Evolutionary conservation across 208 protist genomes (phyloP).

Genomic region (Strigomonas culicis): DNA sequence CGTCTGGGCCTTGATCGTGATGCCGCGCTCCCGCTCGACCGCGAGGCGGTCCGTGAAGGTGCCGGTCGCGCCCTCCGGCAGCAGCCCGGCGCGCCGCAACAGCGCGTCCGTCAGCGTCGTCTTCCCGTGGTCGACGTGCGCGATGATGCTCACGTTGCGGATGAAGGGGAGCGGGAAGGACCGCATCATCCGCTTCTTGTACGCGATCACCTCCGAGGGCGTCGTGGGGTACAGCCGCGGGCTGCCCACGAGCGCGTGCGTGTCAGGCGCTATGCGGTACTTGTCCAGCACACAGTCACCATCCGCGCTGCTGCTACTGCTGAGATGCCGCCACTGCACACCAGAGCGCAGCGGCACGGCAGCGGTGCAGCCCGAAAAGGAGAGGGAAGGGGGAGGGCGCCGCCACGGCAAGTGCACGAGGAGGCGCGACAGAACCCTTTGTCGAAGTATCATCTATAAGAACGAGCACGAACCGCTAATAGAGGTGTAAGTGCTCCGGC

Average conservation of each 20-base stretch:
- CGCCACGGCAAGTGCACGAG: no score
- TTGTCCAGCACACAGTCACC: conserved; percentile 4
- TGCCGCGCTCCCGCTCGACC: conserved; percentile 95
- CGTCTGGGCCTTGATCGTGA: conserved; percentile 96
- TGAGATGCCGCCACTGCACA: neutral
- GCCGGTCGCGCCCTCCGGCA: conserved; percentile 60
- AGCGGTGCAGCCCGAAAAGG: no score
- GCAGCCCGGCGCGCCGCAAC: conserved; percentile 71
- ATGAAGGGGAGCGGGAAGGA: conserved; percentile 59
- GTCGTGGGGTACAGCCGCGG: conserved; percentile 28
- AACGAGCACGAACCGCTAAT: no score
- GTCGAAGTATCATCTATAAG: no score
- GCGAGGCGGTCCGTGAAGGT: conserved; percentile 92
- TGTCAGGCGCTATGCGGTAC: conserved; percentile 31
- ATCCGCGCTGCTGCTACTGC: neutral
- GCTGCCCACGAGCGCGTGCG: conserved; percentile 20
- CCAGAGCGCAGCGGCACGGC: no score
- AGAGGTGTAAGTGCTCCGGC: no score
- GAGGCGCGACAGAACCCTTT: no score
- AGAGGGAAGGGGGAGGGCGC: no score
- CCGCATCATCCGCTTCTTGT: conserved; percentile 35
- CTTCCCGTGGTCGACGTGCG: conserved; percentile 93
- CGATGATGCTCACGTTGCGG: conserved; percentile 90
- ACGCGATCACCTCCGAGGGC: conserved; percentile 31
- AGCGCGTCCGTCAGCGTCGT: conserved; percentile 91